A percentile compares a stretch with the other conserved stretches of the same genome.
Evolutionary conservation across 257 asterid genomes (phyloP).

Genomic region (Leonotis leonurus): DNA sequence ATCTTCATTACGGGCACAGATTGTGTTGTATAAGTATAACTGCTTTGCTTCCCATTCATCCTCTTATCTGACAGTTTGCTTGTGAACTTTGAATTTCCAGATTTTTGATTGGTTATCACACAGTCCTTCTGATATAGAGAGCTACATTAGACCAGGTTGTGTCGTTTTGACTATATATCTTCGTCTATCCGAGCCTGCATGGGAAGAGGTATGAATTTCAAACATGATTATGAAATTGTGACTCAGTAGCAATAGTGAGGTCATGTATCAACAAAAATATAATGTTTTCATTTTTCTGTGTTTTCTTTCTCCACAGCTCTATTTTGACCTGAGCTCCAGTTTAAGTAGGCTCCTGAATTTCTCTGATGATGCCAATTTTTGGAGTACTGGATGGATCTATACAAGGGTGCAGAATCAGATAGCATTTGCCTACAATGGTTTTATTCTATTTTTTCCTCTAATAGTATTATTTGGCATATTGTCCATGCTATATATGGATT

Average conservation of each 20-base stretch:
- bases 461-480: neutral
- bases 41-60: too few relatives aligned
- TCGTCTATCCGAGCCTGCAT: conserved; percentile 45
- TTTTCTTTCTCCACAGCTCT: conserved; percentile 42
- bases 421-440: conserved; percentile 53
- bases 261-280: conserved; percentile 5
- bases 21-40: neutral
- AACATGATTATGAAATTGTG: too few relatives aligned
- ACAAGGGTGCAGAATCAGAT: conserved; percentile 64
- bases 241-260: neutral
- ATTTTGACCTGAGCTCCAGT: conserved; percentile 56
- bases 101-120: conserved; percentile 85
- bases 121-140: conserved; percentile 84
- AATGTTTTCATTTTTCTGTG: neutral
- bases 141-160: conserved; percentile 94
- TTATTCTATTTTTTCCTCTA: conserved; percentile 9
- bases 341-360: conserved; percentile 54
- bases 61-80: conserved; percentile 15
- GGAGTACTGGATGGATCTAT: conserved; percentile 80
- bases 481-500: neutral
- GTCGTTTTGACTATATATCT: conserved; percentile 65
- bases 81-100: conserved; percentile 42
- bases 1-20: neutral
- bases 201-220: conserved; percentile 75
- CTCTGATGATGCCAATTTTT: conserved; percentile 46